phyloP scores from a whole-genome alignment of 2,329 filamentous ascomycete species.

The Lachnellula occidentalis region DNA sequence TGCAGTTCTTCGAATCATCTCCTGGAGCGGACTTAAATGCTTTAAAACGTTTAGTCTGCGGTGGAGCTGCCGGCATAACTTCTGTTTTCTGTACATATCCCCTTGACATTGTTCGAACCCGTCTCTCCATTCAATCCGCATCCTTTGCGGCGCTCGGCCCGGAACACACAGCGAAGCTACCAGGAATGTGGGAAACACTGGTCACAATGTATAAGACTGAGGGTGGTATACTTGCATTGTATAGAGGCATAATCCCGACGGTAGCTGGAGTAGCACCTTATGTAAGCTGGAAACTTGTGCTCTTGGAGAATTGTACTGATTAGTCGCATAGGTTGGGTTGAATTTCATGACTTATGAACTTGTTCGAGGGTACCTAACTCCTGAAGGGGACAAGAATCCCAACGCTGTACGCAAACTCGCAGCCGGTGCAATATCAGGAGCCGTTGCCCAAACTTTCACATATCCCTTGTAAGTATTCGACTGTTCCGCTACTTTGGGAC shows the following conservation, averaged over 20 bases:
- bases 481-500: not conserved
- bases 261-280: constrained; percentile 95
- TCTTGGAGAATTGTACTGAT: constrained; percentile 20
- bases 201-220: constrained; percentile 82
- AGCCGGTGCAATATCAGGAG: constrained; percentile 90
- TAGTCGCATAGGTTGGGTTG: constrained; percentile 67
- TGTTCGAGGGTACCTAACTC: constrained; percentile 76
- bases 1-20: constrained; percentile 66
- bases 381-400: constrained; percentile 81
- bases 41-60: constrained; percentile 75
- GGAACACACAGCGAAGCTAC: constrained; percentile 58
- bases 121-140: constrained; percentile 94
- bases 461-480: constrained; percentile 78
- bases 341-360: constrained; percentile 99
- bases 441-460: constrained; percentile 93
- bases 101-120: constrained; percentile 93
- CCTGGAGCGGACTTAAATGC: constrained; percentile 71
- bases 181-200: constrained; percentile 90
- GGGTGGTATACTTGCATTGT: constrained; percentile 79
- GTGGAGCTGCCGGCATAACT: constrained; percentile 87
- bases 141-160: constrained; percentile 75
- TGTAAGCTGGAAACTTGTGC: constrained; percentile 43
- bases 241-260: constrained; percentile 89
- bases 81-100: constrained; percentile 95
- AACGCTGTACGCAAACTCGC: constrained; percentile 72